These are phyloP conservation scores for Protostelium mycophagum DNA, from an alignment of 78 protist species.

Conservation along the genomic window DNA sequence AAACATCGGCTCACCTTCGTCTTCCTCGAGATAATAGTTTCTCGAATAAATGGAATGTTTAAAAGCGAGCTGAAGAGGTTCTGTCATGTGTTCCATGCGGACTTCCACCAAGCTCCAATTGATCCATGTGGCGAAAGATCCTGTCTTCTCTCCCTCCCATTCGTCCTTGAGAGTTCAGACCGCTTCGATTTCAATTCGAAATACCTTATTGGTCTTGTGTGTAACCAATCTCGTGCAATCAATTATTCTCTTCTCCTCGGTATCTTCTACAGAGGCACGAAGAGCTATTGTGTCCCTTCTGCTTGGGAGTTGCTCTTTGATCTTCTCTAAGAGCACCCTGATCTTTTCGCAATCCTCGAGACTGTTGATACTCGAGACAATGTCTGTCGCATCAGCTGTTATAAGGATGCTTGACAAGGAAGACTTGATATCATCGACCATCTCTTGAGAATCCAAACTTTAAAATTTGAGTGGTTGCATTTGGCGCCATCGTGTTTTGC, in stretches of 20 bases:
- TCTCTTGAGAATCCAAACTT: too few relatives aligned
- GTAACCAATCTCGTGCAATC: neutral
- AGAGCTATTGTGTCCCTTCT: neutral
- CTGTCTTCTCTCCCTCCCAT: neutral
- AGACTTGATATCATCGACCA: too few relatives aligned
- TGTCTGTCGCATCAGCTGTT: too few relatives aligned
- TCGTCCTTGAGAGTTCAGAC: neutral
- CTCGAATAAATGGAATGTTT: neutral
- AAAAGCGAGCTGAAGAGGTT: neutral
- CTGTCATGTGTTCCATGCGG: neutral
- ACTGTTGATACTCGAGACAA: too few relatives aligned
- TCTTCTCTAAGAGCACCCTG: neutral
- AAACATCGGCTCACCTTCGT: neutral
- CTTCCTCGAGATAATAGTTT: neutral
- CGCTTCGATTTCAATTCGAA: neutral
- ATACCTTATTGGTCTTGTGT: neutral
- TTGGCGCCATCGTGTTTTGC: too few relatives aligned
- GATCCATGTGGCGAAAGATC: neutral
- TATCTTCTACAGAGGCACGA: neutral
- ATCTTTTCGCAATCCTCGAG: neutral
- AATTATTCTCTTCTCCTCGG: neutral
- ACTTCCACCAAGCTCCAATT: neutral
- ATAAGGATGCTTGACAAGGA: too few relatives aligned
- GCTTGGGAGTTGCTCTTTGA: neutral
- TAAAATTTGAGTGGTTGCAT: too few relatives aligned